Conservation (phyloP, 2,329 filamentous ascomycete genomes). For the Fusarium udum region DNA sequence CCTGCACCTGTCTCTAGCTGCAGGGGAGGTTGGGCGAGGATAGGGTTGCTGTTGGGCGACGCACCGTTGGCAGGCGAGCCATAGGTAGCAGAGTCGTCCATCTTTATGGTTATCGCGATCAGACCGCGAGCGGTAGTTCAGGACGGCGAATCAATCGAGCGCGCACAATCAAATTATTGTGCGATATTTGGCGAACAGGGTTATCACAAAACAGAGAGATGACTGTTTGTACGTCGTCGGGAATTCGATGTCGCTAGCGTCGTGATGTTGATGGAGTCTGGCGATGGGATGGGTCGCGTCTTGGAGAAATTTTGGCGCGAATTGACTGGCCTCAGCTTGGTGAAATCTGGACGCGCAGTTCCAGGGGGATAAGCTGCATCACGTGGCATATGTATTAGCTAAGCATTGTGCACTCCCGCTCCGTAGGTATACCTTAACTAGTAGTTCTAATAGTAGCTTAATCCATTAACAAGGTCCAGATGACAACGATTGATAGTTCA, state of each 20-base stretch:
- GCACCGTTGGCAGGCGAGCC: slow-evolving; percentile 66
- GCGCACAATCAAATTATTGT: slow-evolving; percentile 20
- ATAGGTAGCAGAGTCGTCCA: slow-evolving; percentile 69
- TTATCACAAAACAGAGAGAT: slow-evolving; percentile 12
- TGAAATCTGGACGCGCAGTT: slow-evolving; percentile 31
- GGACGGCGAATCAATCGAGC: slow-evolving; percentile 28
- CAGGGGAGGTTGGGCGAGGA: slow-evolving; percentile 64
- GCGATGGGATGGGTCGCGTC: slow-evolving; percentile 45
- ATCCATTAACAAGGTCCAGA: neutral
- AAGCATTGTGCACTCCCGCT: slow-evolving; percentile 1
- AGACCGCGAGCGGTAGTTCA: slow-evolving; percentile 14
- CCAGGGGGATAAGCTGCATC: slow-evolving; percentile 2
- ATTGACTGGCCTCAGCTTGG: slow-evolving; percentile 37
- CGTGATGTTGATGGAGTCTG: slow-evolving; percentile 43
- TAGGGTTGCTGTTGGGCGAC: slow-evolving; percentile 66
- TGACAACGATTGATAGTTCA: neutral
- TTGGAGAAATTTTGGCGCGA: slow-evolving; percentile 54
- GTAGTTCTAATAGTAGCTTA: neutral
- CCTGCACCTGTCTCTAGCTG: slow-evolving; percentile 54
- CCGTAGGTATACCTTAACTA: no score
- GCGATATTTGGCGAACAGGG: slow-evolving; percentile 1
- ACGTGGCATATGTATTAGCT: neutral
- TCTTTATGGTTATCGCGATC: slow-evolving; percentile 47
- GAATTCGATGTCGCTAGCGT: slow-evolving; percentile 35
- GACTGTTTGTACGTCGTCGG: slow-evolving; percentile 14